Conservation (phyloP, 2,329 filamentous ascomycete genomes). For the Talaromyces sp. region DNA sequence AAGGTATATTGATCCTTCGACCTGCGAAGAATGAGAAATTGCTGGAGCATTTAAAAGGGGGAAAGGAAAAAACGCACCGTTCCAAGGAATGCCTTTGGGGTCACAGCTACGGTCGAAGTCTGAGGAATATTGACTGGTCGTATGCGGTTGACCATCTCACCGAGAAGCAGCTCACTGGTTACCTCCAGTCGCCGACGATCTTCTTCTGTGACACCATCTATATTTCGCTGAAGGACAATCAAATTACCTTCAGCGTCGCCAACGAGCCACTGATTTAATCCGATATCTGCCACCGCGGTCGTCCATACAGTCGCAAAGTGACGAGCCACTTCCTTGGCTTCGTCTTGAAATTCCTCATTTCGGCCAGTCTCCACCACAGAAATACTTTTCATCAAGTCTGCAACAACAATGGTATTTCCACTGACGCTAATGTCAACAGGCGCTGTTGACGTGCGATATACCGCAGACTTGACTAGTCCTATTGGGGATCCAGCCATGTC, state of each 20-base stretch:
- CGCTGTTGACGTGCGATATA: slow-evolving; percentile 75
- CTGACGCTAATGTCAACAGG: slow-evolving; percentile 74
- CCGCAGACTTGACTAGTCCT: slow-evolving; percentile 63
- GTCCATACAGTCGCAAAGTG: slow-evolving; percentile 79
- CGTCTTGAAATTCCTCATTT: background rate
- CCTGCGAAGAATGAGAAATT: slow-evolving; percentile 42
- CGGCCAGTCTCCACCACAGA: slow-evolving; percentile 65
- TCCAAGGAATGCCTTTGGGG: slow-evolving; percentile 78
- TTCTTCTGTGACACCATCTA: slow-evolving; percentile 65
- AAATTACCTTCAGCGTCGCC: slow-evolving; percentile 86
- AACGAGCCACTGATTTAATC: slow-evolving; percentile 69
- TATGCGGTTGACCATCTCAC: slow-evolving; percentile 91
- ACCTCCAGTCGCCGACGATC: slow-evolving; percentile 66
- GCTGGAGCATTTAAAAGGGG: background rate
- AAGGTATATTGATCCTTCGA: slow-evolving; percentile 87
- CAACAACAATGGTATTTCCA: slow-evolving; percentile 71
- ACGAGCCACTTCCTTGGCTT: slow-evolving; percentile 60
- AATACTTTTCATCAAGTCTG: slow-evolving; percentile 90
- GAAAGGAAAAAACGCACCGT: slow-evolving; percentile 58
- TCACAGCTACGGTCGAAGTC: slow-evolving; percentile 59
- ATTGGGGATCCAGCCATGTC: slow-evolving; percentile 27
- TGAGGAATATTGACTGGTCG: slow-evolving; percentile 64
- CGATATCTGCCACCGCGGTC: slow-evolving; percentile 69
- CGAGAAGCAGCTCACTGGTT: slow-evolving; percentile 75
- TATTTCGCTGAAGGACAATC: slow-evolving; percentile 69